Base-by-base conservation (phyloP, 1,139 yeast genomes). In the Taphrina wiesneri region DNA sequence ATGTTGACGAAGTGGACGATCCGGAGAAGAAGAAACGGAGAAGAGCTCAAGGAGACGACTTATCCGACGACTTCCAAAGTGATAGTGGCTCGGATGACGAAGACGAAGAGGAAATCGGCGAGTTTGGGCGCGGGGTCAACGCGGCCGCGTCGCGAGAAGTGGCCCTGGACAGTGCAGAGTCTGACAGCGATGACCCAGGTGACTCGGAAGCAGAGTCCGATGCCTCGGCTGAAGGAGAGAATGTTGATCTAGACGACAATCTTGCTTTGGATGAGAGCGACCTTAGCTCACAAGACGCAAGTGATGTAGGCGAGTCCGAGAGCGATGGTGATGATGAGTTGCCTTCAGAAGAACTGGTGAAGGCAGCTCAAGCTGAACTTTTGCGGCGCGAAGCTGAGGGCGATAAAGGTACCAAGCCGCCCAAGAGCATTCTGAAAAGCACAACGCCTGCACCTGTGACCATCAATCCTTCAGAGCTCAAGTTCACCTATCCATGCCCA, bases 1-100 rank as follows among this genome's bases (percentile, higher is more conserved):
- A 79, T 43, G 89, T 85, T 9, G 96, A 88, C 73, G 95, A 90
- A 74, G 82, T 85, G 71, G 92, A 76, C 54, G 81, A 76, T n/a
- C 69, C 60, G 9, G 26, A 52, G 11, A 43, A 41, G 61, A 43
- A 32, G 63, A n/a, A 46, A 28, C 56, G 46, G 21, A 49, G 67
- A 15, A 57, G 21, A 6, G 70, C 71, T 5, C 67, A 67, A 32
- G 71, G 72, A 3, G 77, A 74, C 46, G 78, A 72, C 30, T 69
- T 73, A 62, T 74, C 79, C 63, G 80, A 77, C 54, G 86, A 82
- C 62, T 82, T 83, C 72, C 63, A 51, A 21, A 66, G 67, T 13
- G 56, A 65, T 19, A 66, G 52, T n/a, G 70, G 68, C 23, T 53
- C 67, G 6, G 69, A 65, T 5, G 36, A 34, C 15, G 69, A 68